These are phyloP conservation scores for Zizania palustris DNA, from an alignment of 202 grass and related monocot genomes.

Conservation along the genomic window DNA sequence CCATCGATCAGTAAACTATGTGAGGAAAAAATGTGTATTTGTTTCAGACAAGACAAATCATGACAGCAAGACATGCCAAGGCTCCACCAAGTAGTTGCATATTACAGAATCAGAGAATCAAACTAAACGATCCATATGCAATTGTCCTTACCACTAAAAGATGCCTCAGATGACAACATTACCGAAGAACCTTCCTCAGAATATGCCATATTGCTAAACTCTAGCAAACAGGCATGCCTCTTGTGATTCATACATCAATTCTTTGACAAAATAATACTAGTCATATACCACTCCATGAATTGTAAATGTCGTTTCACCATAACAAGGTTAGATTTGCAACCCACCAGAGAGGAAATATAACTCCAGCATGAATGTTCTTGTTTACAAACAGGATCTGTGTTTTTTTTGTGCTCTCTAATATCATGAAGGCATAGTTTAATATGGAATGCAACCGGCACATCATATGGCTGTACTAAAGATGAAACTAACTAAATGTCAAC, in stretches of 20 bases:
- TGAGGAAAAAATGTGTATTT: conserved; percentile 33
- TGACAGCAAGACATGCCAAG: conserved; percentile 44
- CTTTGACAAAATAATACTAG: conserved; percentile 54
- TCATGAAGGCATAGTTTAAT: conserved; percentile 24
- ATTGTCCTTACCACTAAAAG: conserved; percentile 78
- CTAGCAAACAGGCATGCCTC: conserved; percentile 70
- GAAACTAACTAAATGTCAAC: conserved; percentile 24
- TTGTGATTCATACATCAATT: conserved; percentile 53
- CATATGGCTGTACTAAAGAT: conserved; percentile 12
- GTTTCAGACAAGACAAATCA: conserved; percentile 32
- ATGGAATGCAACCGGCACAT: conserved; percentile 21
- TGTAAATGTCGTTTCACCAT: conserved; percentile 29
- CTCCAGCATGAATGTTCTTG: conserved; percentile 33
- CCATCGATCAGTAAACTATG: conserved; percentile 39
- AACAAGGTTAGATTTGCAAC: conserved; percentile 38
- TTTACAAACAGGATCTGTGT: conserved; percentile 42
- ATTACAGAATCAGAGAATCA: conserved; percentile 15
- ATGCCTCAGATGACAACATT: conserved; percentile 62
- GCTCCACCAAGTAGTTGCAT: conserved; percentile 33
- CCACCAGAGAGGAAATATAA: conserved; percentile 41
- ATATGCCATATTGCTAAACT: conserved; percentile 73
- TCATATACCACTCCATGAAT: conserved; percentile 50
- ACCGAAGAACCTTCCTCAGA: conserved; percentile 71
- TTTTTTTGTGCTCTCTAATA: conserved; percentile 23
- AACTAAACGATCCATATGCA: conserved; percentile 42